Conservation (phyloP, 1,284 basidiomycete species). For the Pascua sp. region DNA sequence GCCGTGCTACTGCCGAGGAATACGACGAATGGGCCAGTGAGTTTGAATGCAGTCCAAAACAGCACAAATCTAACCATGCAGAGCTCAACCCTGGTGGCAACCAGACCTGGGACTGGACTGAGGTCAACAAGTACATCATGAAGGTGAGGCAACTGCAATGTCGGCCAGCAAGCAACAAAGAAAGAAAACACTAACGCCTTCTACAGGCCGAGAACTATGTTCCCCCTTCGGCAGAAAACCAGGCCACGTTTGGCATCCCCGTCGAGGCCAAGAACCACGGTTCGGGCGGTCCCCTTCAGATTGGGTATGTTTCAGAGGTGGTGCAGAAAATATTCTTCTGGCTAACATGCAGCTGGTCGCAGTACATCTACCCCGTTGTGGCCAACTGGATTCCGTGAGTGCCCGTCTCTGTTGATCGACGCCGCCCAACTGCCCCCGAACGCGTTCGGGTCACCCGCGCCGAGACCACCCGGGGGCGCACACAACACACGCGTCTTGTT, state of each 20-base stretch:
- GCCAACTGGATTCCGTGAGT: slow-evolving; percentile 55
- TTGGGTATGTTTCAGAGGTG: slow-evolving; percentile 22
- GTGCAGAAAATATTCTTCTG: background rate
- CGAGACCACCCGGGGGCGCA: background rate
- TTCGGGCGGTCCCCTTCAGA: slow-evolving; percentile 52
- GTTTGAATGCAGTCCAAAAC: background rate
- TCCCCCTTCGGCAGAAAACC: slow-evolving; percentile 48
- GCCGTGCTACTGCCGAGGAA: slow-evolving; percentile 42
- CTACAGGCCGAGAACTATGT: slow-evolving; percentile 51
- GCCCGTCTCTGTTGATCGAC: background rate
- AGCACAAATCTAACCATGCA: background rate
- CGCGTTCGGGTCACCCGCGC: background rate
- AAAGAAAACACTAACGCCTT: slow-evolving; percentile 43
- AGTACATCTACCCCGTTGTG: slow-evolving; percentile 54
- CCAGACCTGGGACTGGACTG: slow-evolving; percentile 47
- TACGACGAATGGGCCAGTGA: slow-evolving; percentile 51
- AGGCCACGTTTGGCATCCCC: slow-evolving; percentile 42
- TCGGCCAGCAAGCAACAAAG: slow-evolving; percentile 31
- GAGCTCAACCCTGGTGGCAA: slow-evolving; percentile 41
- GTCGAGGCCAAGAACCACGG: slow-evolving; percentile 53
- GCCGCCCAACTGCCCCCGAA: background rate
- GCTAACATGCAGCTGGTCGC: slow-evolving; percentile 29
- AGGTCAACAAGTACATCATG: slow-evolving; percentile 38
- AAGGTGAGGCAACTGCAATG: slow-evolving; percentile 2
- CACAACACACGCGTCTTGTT: background rate